Percentiles rank a stretch among this genome's conserved stretches.
Evolutionary conservation across 495 filamentous ascomycete species (phyloP).

Genomic region (Parathielavia hyrcaniae): DNA sequence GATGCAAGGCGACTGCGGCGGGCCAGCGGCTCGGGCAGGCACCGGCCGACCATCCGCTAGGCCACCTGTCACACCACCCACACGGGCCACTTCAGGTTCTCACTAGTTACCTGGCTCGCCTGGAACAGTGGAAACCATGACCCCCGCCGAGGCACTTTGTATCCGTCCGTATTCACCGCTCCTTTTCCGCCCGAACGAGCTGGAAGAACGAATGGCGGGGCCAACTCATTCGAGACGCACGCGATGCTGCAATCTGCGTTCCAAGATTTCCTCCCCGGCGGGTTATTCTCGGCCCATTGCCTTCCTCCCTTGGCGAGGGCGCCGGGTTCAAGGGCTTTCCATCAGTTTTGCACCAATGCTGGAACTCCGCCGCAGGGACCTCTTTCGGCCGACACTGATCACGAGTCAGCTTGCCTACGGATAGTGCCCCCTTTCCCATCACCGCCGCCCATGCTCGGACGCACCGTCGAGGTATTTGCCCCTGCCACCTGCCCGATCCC

Average conservation of each 20-base stretch:
- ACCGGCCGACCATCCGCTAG: background rate
- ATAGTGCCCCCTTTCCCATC: constrained; percentile 7
- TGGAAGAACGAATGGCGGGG: background rate
- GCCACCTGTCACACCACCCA: constrained; percentile 7
- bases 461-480: background rate
- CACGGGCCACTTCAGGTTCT: background rate
- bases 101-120: no score
- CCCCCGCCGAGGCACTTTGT: background rate
- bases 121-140: no score
- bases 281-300: constrained; percentile 20
- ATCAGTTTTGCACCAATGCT: background rate
- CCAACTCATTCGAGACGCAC: background rate
- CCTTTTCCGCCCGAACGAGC: constrained; percentile 17
- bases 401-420: constrained; percentile 20
- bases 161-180: constrained; percentile 20
- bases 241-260: constrained; percentile 11
- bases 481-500: constrained; percentile 5
- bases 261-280: constrained; percentile 7
- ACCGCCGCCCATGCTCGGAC: background rate
- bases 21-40: constrained; percentile 1
- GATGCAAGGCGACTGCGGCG: constrained; percentile 5
- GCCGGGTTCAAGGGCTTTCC: constrained; percentile 1
- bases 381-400: constrained; percentile 24
- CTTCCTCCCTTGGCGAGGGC: constrained; percentile 10
- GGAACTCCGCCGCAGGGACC: constrained; percentile 28